These are phyloP conservation scores for Colletotrichum abscissum DNA, from an alignment of 2,329 filamentous ascomycete species.

Conservation along the genomic window DNA sequence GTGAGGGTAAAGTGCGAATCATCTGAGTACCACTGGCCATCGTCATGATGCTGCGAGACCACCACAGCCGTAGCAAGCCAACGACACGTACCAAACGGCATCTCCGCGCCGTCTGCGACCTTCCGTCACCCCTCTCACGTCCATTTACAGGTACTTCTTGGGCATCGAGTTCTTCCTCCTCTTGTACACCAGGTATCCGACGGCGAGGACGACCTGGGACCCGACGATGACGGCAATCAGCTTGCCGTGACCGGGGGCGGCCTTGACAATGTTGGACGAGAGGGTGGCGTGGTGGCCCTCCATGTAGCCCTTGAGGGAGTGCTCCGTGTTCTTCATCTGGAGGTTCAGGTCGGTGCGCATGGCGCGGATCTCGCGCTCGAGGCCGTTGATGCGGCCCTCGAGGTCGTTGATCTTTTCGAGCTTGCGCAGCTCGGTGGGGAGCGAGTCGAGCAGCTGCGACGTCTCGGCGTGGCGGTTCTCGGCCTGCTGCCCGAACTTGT, in stretches of 20 bases:
- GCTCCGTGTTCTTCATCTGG: conserved; percentile 63
- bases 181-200: conserved; percentile 82
- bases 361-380: conserved; percentile 69
- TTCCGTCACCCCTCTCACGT: not conserved
- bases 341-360: conserved; percentile 65
- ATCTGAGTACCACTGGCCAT: too few species aligned
- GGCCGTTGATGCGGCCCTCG: conserved; percentile 57
- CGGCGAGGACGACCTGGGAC: conserved; percentile 78
- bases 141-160: conserved; percentile 86
- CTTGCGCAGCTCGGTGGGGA: conserved; percentile 57
- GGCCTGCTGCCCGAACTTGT: conserved; percentile 59
- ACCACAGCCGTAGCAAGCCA: too few species aligned
- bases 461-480: conserved; percentile 69
- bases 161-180: conserved; percentile 77
- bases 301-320: conserved; percentile 63
- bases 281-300: conserved; percentile 61
- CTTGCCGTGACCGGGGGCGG: conserved; percentile 60
- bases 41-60: too few species aligned
- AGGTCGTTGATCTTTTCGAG: conserved; percentile 58
- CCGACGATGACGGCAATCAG: conserved; percentile 78
- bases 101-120: not conserved
- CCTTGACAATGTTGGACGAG: conserved; percentile 59
- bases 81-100: not conserved
- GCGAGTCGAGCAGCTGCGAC: conserved; percentile 56
- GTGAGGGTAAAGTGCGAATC: not conserved